Base-by-base conservation (phyloP, 192 early-diverging fungal species). In the Podila verticillata region DNA sequence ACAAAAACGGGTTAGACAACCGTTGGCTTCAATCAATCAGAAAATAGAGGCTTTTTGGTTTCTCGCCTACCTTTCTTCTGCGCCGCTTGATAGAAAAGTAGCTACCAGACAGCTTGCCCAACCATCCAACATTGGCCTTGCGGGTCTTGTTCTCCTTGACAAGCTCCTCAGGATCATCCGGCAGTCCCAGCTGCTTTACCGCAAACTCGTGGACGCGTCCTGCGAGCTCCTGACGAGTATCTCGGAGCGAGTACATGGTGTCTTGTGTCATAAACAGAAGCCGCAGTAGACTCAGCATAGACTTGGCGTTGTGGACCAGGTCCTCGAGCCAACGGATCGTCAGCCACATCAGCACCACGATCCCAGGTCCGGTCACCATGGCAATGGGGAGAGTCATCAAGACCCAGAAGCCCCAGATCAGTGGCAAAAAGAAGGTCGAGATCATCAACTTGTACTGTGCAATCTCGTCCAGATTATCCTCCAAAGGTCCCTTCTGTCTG, bases 401-500 rank as follows among this genome's bases (percentile, higher is more conserved):
- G 32, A 73, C 58, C 60, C 67, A 69, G 30, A 78, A 70, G 5
- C 74, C 64, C 74, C 75, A 83, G 51, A 83, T 83, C 22, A 78
- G 30, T 2, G 72, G 63, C 35, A 83, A 36, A 49, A 83, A 74
- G 48, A 83, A 79, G 10, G 75, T 51, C 22, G 82, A 48, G 47
- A 83, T 83, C 67, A 83, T 72, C 57, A 83, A 48, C 65, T 83
- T 83, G 61, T 83, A 83, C 54, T 83, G 82, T 47, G 82, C 73
- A 79, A 83, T 83, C 57, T 83, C 82, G 54, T 83, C 82, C 71
- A 79, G 61, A 32, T 83, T 83, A 28, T 83, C 82, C 35, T 79
- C 82, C 48, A 79, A 26, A 6, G 66, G 70, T 51, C 74, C 67
- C 57, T 83, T 83, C 7, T 31, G 61, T 7, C 82, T 66, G 66